Evolutionary conservation across 148 eudicot genomes (phyloP), one percentile per base, ranked within the genome.

Genomic region (Fagopyrum esculentum): DNA sequence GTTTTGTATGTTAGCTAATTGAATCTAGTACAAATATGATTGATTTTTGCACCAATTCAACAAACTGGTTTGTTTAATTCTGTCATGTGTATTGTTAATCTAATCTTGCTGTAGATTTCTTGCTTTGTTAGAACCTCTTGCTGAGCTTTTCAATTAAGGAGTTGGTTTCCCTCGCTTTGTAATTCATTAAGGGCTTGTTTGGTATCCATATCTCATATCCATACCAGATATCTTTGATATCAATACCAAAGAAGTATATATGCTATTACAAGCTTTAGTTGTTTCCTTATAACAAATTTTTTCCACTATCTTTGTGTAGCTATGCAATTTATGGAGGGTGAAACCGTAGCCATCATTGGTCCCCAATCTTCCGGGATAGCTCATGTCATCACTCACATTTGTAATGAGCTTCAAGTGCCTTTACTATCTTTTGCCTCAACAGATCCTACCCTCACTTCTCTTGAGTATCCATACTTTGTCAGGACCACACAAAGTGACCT

Each of bases 311-410:
- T 3, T 9, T 61, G 73, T n/a, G 71, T 63, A 92, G 98, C 96
- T 79, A 74, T 92, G 83, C 81, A 82, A 77, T 77, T 88, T 74
- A 84, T 92, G 87, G 95, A 81, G 81, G 77, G 61, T 11, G 84
- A 89, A 9, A 78, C 80, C 0, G 86, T 90, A 69, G 96, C 96
- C 55, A 84, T 88, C 51, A 83, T 92, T 51, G 94, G 91, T 19
- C 93, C 93, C 30, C 93, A 89, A 66, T 82, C 88, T 54, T 87
- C 93, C 30, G 91, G 72, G 6, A 75, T 79, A 29, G 89, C 93
- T 61, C 89, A 87, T 78, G 82, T 80, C 40, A 64, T 89, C 50
- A 71, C 84, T 4, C 70, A 84, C 70, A 51, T 89, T 52, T 86
- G 85, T 6, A 83, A 84, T 22, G 93, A 85, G 77, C 87, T 89